Percentiles rank a stretch among this genome's conserved stretches.
phyloP scores from a whole-genome alignment of 495 filamentous ascomycete species.

The Trichoderma virens region DNA sequence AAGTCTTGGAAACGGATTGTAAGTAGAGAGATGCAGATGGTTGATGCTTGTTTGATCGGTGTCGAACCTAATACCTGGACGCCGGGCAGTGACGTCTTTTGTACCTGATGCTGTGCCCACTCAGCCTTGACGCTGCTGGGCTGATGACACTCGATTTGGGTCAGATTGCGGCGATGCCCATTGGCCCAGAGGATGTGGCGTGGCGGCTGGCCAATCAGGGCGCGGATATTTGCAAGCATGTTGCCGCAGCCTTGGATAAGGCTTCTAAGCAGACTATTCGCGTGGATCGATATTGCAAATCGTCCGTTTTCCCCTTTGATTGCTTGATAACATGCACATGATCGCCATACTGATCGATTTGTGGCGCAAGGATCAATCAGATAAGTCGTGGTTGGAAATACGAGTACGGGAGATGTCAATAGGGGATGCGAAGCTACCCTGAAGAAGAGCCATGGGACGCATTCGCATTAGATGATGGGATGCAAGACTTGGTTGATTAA shows the following conservation, averaged over 20 bases:
- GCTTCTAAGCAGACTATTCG: not conserved
- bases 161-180: not conserved
- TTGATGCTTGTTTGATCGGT: not conserved
- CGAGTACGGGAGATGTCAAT: no score
- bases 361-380: no score
- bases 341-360: no score
- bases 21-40: not conserved
- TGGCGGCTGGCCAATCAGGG: not conserved
- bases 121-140: not conserved
- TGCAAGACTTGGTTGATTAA: no score
- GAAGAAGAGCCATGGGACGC: no score
- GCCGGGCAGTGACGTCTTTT: conserved; percentile 5
- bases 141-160: not conserved
- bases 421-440: no score
- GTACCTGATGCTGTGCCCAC: not conserved
- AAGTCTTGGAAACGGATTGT: not conserved
- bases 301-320: not conserved
- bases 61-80: not conserved
- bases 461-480: no score
- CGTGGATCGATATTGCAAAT: not conserved
- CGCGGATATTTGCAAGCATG: not conserved
- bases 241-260: not conserved
- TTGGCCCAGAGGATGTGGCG: not conserved
- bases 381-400: no score
- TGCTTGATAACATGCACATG: no score